Evolutionary conservation across 805 yeast species (phyloP), one percentile per base, ranked within the genome.

Genomic region (Wickerhamomyces chambardii): DNA sequence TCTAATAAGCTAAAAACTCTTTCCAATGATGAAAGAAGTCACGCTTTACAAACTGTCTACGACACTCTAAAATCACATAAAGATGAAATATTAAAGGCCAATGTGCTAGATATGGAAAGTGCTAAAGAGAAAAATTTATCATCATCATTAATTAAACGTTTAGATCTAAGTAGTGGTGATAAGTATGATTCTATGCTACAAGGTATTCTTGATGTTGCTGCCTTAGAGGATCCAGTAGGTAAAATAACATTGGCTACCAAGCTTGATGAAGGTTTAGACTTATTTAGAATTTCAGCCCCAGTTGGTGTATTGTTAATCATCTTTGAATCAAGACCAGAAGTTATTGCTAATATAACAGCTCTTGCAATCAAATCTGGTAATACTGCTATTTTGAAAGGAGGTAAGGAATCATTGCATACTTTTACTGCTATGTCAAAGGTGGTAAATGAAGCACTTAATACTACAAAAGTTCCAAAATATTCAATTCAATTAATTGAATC

Each of bases 251-350:
- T 92, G 47, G 87, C 94, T 27, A 77, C 80, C 30, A 76, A 85
- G 56, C 65, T 92, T 24, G 99, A 92, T 55, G 95, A 86, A 36
- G 94, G 85, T n/a, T 71, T 92, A 43, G 81, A 77, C 34, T 63
- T 92, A 40, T 82, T 77, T 58, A 68, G 95, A 52, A 70, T 90
- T 11, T 81, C 95, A 5, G 84, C 95, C 19, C 98, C 99, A 12
- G 87, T 92, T 5, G 99, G 99, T 15, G 97, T 86, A 0, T 59
- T 92, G 31, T 66, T 92, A 41, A 87, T 92, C 31, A 94, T 92
- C 36, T 92, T 92, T 56, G 99, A 92, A 60, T 77, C 95, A 22
- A 74, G 99, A 51, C 99, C 99, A 28, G 99, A 92, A 56, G 98
- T 92, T 10, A 92, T 92, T 64, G 98, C 98, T 36, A 94, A 92